phyloP scores from a whole-genome alignment of 169 alveolate genomes.

The Perkinsus olseni region DNA sequence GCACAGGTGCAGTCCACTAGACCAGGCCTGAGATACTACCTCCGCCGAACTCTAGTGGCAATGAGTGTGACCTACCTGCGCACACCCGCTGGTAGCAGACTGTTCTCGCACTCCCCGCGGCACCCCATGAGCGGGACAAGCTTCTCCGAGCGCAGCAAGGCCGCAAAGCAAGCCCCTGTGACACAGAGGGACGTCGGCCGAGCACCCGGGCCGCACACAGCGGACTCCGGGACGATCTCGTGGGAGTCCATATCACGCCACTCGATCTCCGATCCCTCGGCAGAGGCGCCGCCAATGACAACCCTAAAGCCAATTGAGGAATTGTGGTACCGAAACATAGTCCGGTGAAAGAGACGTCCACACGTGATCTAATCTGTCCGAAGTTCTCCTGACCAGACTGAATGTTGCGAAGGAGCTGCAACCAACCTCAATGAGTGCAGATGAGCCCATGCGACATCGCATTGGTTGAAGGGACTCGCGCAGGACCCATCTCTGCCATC shows the following conservation, averaged over 20 bases:
- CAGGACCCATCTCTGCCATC: background rate
- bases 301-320: background rate
- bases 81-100: background rate
- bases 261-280: background rate
- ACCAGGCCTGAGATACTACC: background rate
- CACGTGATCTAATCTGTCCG: no score
- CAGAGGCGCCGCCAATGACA: background rate
- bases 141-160: background rate
- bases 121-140: background rate
- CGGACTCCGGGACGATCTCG: background rate
- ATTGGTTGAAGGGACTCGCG: no score
- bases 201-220: background rate
- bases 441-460: no score
- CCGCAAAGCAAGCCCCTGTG: background rate
- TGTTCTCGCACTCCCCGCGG: background rate
- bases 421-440: no score
- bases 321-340: no score
- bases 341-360: no score
- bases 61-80: background rate
- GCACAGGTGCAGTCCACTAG: background rate
- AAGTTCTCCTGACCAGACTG: no score
- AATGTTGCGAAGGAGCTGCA: no score
- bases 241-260: background rate
- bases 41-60: background rate
- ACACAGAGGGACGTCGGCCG: background rate